These are phyloP conservation scores for Sicyos edulis DNA, from an alignment of 306 rosid genomes.

Conservation along the genomic window DNA sequence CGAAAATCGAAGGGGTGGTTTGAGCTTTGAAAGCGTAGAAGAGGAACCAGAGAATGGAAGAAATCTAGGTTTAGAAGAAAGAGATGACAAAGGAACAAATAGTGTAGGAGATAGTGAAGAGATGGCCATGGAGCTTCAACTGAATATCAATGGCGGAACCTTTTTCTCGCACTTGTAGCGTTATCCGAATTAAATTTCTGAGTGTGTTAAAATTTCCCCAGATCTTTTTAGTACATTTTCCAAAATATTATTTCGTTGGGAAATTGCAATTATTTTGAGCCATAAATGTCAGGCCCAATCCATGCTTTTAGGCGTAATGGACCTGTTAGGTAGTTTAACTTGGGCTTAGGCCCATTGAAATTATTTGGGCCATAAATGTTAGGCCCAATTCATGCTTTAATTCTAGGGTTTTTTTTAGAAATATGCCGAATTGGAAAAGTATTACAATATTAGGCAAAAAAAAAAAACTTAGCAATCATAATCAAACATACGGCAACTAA, in stretches of 20 bases:
- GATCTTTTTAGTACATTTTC: too few relatives aligned
- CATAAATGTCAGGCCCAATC: too few relatives aligned
- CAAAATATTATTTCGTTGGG: not conserved
- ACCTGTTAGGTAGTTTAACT: not conserved
- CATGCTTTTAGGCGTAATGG: not conserved
- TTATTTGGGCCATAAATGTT: too few relatives aligned
- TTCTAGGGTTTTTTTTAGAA: too few relatives aligned
- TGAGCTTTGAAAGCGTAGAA: slow-evolving; percentile 31
- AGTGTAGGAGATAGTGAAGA: slow-evolving; percentile 56
- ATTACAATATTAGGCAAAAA: too few relatives aligned
- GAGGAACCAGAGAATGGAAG: slow-evolving; percentile 29
- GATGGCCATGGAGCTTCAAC: slow-evolving; percentile 52
- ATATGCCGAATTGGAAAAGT: too few relatives aligned
- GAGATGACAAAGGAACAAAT: slow-evolving; percentile 37
- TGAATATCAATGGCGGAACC: slow-evolving; percentile 1
- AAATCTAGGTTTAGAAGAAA: slow-evolving; percentile 34
- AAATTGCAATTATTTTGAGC: not conserved
- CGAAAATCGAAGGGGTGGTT: slow-evolving; percentile 35
- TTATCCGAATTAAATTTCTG: not conserved
- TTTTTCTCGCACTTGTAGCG: not conserved
- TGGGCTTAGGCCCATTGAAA: not conserved
- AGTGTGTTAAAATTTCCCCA: not conserved
- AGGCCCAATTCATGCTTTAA: too few relatives aligned
- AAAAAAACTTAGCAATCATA: too few relatives aligned
- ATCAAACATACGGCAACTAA: too few relatives aligned